Conservation (phyloP, 805 yeast species). For the Wickerhamomyces strasburgensis region DNA sequence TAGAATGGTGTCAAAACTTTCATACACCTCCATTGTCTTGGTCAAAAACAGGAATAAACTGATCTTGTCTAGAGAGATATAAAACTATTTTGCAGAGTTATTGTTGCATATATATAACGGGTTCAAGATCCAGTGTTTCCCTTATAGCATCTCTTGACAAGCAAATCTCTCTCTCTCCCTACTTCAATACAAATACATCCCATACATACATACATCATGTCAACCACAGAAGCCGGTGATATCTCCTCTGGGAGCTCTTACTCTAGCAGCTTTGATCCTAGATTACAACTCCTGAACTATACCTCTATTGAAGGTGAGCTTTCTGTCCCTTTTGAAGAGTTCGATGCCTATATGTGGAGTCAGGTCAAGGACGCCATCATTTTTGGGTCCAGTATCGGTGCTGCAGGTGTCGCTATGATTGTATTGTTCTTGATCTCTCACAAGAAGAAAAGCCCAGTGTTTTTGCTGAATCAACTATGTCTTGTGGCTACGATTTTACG, state of each 20-base stretch:
- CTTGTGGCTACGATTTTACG: slow-evolving; percentile 54
- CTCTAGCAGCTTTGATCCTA: slow-evolving; percentile 21
- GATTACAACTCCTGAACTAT: slow-evolving; percentile 31
- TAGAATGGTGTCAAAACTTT: too few relatives aligned
- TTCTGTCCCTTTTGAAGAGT: slow-evolving; percentile 34
- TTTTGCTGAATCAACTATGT: slow-evolving; percentile 63
- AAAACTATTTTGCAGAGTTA: background rate
- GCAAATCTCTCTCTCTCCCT: background rate
- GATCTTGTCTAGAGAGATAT: too few relatives aligned
- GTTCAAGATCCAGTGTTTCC: too few relatives aligned
- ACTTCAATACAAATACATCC: background rate
- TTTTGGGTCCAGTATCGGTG: slow-evolving; percentile 56
- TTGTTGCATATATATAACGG: too few relatives aligned
- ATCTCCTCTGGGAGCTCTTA: slow-evolving; percentile 1
- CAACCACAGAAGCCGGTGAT: slow-evolving; percentile 6
- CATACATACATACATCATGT: background rate
- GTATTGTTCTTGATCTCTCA: slow-evolving; percentile 45
- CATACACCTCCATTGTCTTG: slow-evolving; percentile 7
- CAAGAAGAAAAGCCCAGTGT: slow-evolving; percentile 61
- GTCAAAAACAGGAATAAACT: slow-evolving; percentile 4
- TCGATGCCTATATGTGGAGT: slow-evolving; percentile 34
- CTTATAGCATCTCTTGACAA: background rate
- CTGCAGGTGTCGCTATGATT: slow-evolving; percentile 42
- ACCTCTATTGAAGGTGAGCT: slow-evolving; percentile 39
- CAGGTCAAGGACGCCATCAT: slow-evolving; percentile 38